Evolutionary conservation across 805 yeast genomes (phyloP), one percentile per base, ranked within the genome.

Genomic region (Pichia californica): DNA sequence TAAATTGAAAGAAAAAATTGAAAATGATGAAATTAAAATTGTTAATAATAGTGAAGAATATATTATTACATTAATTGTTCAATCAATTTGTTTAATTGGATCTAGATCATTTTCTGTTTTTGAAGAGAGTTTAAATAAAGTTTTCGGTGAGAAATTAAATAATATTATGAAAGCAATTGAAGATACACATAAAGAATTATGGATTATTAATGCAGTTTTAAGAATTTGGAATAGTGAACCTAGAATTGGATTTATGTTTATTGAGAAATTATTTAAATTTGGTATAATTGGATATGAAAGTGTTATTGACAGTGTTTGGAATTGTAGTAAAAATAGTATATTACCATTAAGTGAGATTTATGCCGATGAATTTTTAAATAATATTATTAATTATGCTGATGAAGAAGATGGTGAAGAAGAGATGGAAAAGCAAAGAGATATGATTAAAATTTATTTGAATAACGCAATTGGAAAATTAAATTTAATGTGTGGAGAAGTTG

Each of bases 91-190:
- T 36, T 81, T 81, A 52, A 81, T 88, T 45, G 97, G 98, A 13
- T 82, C 88, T 37, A 75, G 97, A 58, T 89, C 97, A 0, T 73
- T 89, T 34, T 86, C 91, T 0, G 88, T 83, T 54, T 80, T 82
- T 31, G 76, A 75, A 47, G 76, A 74, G 38, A 77, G 76, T 8
- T 64, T 66, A 5, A 43, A 62, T 18, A 63, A 61, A 40, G 47
- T 63, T n/a, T 49, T 57, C 35, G 57, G 58, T 10, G 54, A 48
- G 2, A 63, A 40, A 49, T 55, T 38, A 49, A 56, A 30, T 55
- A 54, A 36, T 43, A 59, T 44, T 46, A 45, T 31, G 47, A 56
- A 4, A 57, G 52, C 18, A 38, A 44, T 33, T 54, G 16, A 54
- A 54, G 4, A 64, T 59, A 25, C 50, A 50, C 13, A 54, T 54